Evolutionary conservation across 305 asterid species (phyloP).

Genomic region (Stenogyne calaminthoides): DNA sequence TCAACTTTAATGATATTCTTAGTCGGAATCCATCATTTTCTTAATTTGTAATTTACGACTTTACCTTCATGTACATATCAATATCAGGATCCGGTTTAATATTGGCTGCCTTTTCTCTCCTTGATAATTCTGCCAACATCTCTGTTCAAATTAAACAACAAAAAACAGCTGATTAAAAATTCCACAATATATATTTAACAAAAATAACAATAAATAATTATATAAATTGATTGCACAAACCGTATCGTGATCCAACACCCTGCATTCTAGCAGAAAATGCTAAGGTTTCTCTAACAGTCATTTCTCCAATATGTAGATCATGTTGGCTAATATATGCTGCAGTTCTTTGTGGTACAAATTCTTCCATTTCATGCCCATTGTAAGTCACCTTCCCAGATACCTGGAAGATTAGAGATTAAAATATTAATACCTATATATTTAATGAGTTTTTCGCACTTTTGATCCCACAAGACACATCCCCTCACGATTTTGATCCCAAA

Average conservation of each 20-base stretch:
- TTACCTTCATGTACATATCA: conserved; percentile 63
- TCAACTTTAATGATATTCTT: not conserved
- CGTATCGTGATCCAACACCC: conserved; percentile 41
- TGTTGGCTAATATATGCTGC: conserved; percentile 44
- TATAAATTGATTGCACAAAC: conserved; percentile 19
- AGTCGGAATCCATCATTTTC: too few relatives aligned
- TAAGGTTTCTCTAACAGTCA: conserved; percentile 46
- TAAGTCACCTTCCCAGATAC: conserved; percentile 45
- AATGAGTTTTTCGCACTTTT: too few relatives aligned
- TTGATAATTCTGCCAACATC: conserved; percentile 52
- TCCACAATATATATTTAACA: not conserved
- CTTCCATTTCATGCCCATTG: conserved; percentile 48
- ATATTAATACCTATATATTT: too few relatives aligned
- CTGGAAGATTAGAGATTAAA: conserved; percentile 9
- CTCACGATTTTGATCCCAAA: too few relatives aligned
- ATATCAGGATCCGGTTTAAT: conserved; percentile 61
- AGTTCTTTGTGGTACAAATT: conserved; percentile 45
- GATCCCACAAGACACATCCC: too few relatives aligned
- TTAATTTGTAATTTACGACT: too few relatives aligned
- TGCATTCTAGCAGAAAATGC: conserved; percentile 39
- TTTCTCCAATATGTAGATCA: conserved; percentile 44
- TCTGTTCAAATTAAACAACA: conserved; percentile 22
- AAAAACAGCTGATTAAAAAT: not conserved
- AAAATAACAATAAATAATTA: not conserved
- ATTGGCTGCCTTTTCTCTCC: conserved; percentile 58